A percentile compares a stretch with the other conserved stretches of the same genome.
phyloP scores from a whole-genome alignment of 192 early-diverging fungal genomes.

The Backusella sp. region DNA sequence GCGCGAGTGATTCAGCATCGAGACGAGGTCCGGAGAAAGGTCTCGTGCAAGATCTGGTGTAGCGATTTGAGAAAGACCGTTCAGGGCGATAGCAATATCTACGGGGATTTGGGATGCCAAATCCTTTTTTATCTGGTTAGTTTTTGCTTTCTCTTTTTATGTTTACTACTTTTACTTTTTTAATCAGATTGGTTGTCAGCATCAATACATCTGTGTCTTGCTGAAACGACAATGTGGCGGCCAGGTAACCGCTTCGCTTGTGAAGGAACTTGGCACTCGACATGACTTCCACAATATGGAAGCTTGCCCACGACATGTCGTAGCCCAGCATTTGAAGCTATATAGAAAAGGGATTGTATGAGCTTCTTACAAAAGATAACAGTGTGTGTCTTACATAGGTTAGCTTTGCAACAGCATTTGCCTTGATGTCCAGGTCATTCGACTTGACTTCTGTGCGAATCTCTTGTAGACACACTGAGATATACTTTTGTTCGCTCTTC shows the following conservation, averaged over 20 bases:
- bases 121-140: slow-evolving; percentile 56
- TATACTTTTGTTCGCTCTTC: slow-evolving; percentile 85
- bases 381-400: slow-evolving; percentile 59
- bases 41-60: slow-evolving; percentile 90
- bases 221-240: slow-evolving; percentile 85
- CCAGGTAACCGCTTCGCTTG: slow-evolving; percentile 92
- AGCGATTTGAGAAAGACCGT: slow-evolving; percentile 89
- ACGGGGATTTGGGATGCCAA: slow-evolving; percentile 77
- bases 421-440: slow-evolving; percentile 86
- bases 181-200: slow-evolving; percentile 94
- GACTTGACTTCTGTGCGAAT: slow-evolving; percentile 83
- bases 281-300: slow-evolving; percentile 97
- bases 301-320: slow-evolving; percentile 95
- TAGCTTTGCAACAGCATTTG: slow-evolving; percentile 86
- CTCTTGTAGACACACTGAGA: slow-evolving; percentile 83
- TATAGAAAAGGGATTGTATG: slow-evolving; percentile 1
- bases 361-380: not conserved
- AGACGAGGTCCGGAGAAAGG: slow-evolving; percentile 79
- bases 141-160: not conserved
- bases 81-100: slow-evolving; percentile 89
- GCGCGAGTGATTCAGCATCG: slow-evolving; percentile 89
- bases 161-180: slow-evolving; percentile 66
- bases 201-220: slow-evolving; percentile 95
- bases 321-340: slow-evolving; percentile 97
- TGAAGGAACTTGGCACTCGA: slow-evolving; percentile 79